Evolutionary conservation across 1,139 yeast species (phyloP), one percentile per base, ranked within the genome.

Genomic region (Keqinozyma sinolaborantium): DNA sequence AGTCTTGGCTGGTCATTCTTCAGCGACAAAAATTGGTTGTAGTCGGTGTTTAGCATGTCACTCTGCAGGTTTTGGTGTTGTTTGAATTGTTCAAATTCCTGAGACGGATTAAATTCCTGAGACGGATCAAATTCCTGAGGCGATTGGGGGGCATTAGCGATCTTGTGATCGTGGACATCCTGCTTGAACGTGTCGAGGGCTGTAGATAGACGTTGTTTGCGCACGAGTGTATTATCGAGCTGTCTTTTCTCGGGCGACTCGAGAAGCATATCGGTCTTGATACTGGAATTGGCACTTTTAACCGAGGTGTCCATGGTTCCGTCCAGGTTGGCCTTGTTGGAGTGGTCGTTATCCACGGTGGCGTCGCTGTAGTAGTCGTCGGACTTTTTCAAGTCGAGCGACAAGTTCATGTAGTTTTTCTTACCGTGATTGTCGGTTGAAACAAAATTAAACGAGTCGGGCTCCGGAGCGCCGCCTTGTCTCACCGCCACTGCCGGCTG

Each of bases 371-470:
- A 24, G n/a, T 10, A 14, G 12, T 30, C 30, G n/a, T 24, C 26
- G 25, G 35, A 25, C 16, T 36, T 27, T 6, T 41, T 39, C 33
- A 63, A 47, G 34, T 58, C 48, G 27, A 61, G 52, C 9, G 48
- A 55, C 31, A 64, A 51, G 32, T 60, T 60, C 49, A 58, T 62
- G 31, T 50, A 42, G 41, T 64, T 64, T 38, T 50, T 58, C 10
- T 36, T 32, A 20, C 38, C 32, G n/a, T 26, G 29, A 1, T 40
- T 28, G 21, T 18, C 12, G 5, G 7, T 18, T 16, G 48, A 46
- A 24, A 39, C 38, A 31, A 43, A 43, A 30, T 43, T 34, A 24
- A 43, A 43, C 8, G 41, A 7, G 10, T 18, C 21, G 9, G 21
- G 10, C 21, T 18, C 21, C 10, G 21, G 21, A 7, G 21, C 21